phyloP scores from a whole-genome alignment of 805 yeast species.

The Suhomyces kilbournensis region DNA sequence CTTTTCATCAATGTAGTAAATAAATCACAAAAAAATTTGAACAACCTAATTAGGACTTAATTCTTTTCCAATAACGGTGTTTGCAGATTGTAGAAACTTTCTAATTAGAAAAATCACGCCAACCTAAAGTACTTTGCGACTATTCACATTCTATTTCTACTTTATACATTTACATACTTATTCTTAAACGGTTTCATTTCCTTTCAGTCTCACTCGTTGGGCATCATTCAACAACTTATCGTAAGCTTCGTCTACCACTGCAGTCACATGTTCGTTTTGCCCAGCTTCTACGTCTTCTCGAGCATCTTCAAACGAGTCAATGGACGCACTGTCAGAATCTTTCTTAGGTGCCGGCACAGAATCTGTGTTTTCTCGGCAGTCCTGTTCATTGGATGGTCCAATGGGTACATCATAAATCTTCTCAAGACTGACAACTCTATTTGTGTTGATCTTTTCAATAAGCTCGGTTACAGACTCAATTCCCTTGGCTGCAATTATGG shows the following conservation, averaged over 20 bases:
- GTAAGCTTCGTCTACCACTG: constrained; percentile 68
- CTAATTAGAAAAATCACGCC: too few relatives aligned
- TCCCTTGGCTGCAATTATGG: constrained; percentile 73
- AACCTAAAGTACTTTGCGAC: neutral
- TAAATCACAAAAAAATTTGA: neutral
- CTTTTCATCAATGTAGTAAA: neutral
- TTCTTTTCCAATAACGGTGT: too few relatives aligned
- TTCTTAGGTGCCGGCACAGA: neutral
- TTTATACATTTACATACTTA: neutral
- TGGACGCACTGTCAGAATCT: constrained; percentile 20
- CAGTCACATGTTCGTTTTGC: constrained; percentile 11
- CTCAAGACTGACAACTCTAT: constrained; percentile 46
- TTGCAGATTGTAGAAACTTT: too few relatives aligned
- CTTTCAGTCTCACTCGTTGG: constrained; percentile 58
- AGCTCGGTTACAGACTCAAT: constrained; percentile 66
- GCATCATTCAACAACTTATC: constrained; percentile 70
- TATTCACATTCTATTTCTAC: neutral
- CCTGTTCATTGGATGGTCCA: neutral
- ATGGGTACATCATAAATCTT: constrained; percentile 37
- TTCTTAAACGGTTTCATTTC: neutral
- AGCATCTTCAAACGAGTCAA: constrained; percentile 24
- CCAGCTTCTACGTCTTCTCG: neutral
- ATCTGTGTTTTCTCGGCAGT: neutral
- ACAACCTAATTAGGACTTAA: too few relatives aligned
- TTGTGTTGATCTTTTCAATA: constrained; percentile 58